Conservation (phyloP, 2,329 filamentous ascomycete species). For the Cladosporium sp. region DNA sequence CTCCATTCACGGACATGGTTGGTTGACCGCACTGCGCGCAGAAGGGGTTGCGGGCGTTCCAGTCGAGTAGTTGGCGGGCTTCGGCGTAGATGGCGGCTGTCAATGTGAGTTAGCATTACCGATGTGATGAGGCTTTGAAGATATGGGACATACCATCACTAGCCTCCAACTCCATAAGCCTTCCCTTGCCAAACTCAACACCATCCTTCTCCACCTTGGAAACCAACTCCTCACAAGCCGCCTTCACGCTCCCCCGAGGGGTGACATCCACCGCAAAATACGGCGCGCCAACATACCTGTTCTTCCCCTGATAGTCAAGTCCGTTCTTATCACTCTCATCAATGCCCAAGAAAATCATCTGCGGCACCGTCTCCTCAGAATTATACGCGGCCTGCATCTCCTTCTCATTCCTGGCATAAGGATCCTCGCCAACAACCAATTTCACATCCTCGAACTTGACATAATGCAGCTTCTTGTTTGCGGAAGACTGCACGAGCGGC, state of each 20-base stretch:
- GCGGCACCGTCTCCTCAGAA: conserved; percentile 61
- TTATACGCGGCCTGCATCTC: conserved; percentile 70
- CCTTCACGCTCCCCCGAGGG: conserved; percentile 56
- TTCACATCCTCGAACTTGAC: conserved; percentile 66
- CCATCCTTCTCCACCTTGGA: conserved; percentile 58
- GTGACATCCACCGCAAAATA: conserved; percentile 91
- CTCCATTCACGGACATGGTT: conserved; percentile 74
- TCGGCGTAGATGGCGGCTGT: conserved; percentile 86
- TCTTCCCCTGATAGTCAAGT: conserved; percentile 59
- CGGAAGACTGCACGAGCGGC: conserved; percentile 52
- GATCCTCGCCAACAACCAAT: conserved; percentile 64
- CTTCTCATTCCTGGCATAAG: conserved; percentile 68
- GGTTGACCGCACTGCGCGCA: conserved; percentile 83
- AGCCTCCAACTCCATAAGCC: conserved; percentile 58
- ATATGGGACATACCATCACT: conserved; percentile 51
- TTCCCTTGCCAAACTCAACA: conserved; percentile 62
- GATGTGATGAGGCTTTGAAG: neutral
- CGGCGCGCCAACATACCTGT: conserved; percentile 69
- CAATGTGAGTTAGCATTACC: neutral
- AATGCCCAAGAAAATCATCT: conserved; percentile 80
- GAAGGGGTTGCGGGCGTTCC: conserved; percentile 90
- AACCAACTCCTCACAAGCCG: conserved; percentile 59
- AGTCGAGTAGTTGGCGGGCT: conserved; percentile 82
- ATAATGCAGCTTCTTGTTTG: conserved; percentile 56
- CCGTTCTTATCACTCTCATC: conserved; percentile 59